Conservation (phyloP, 305 asterid genomes). For the Fraxinus angustifolia region DNA sequence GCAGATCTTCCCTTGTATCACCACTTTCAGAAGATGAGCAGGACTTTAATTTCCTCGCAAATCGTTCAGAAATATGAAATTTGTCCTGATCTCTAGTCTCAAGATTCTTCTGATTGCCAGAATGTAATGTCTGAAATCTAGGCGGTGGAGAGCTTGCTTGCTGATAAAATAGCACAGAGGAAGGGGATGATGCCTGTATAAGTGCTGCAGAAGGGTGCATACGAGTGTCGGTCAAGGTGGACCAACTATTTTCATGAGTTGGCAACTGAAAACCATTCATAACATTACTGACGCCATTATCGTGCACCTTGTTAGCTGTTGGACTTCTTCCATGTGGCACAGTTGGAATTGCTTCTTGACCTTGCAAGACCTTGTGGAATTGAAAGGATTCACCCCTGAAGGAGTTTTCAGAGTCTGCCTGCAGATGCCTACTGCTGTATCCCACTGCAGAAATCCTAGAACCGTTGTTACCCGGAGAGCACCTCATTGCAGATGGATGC, state of each 20-base stretch:
- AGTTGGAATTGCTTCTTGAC: slow-evolving; percentile 70
- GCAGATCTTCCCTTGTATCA: slow-evolving; percentile 22
- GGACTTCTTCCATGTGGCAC: slow-evolving; percentile 42
- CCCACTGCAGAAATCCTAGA: slow-evolving; percentile 33
- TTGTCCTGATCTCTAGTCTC: slow-evolving; percentile 32
- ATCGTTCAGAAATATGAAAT: slow-evolving; percentile 33
- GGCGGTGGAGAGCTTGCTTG: slow-evolving; percentile 43
- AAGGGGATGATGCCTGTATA: slow-evolving; percentile 46
- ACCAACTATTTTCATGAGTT: slow-evolving; percentile 48
- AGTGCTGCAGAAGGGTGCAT: slow-evolving; percentile 30
- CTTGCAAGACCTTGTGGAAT: slow-evolving; percentile 95
- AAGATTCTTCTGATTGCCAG: slow-evolving; percentile 30
- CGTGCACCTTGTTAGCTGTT: slow-evolving; percentile 33
- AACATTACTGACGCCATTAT: slow-evolving; percentile 25
- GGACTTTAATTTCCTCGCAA: slow-evolving; percentile 21
- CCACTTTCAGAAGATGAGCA: slow-evolving; percentile 28
- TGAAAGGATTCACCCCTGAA: slow-evolving; percentile 55
- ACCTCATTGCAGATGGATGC: slow-evolving; percentile 43
- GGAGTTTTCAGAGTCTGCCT: slow-evolving; percentile 35
- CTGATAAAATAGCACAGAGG: slow-evolving; percentile 47
- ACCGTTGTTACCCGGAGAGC: slow-evolving; percentile 37
- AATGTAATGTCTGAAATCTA: slow-evolving; percentile 26
- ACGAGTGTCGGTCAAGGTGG: slow-evolving; percentile 32
- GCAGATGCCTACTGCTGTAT: slow-evolving; percentile 31
- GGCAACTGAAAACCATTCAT: slow-evolving; percentile 38